Evolutionary conservation across 106 monocot genomes (phyloP).

Genomic region (Platanthera zijinensis): DNA sequence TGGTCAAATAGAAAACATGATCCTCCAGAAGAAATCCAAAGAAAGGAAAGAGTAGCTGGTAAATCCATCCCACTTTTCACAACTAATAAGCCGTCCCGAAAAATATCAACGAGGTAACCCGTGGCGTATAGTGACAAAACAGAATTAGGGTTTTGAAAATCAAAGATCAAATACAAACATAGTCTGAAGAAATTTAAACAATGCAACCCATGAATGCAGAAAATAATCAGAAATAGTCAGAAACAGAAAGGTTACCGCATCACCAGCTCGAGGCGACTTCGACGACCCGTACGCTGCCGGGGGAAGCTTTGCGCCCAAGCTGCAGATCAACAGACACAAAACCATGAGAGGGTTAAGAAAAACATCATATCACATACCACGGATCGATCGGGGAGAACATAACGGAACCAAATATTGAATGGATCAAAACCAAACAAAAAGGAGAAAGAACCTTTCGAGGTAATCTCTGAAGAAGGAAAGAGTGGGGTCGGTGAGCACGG

Average conservation of each 20-base stretch:
- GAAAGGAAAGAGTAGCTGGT: no score
- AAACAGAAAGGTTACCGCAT: slow-evolving; percentile 18
- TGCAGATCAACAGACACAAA: slow-evolving; percentile 13
- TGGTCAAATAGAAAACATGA: no score
- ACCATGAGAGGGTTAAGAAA: background rate
- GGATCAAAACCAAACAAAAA: background rate
- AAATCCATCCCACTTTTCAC: no score
- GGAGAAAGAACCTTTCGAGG: slow-evolving; percentile 54
- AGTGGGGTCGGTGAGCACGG: slow-evolving; percentile 63
- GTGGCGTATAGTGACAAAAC: background rate
- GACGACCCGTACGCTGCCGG: slow-evolving; percentile 31
- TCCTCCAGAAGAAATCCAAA: no score
- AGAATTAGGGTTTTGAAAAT: background rate
- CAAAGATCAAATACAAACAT: background rate
- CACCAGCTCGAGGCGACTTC: slow-evolving; percentile 19
- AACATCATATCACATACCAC: background rate
- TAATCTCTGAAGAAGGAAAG: slow-evolving; percentile 84
- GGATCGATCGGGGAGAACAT: background rate
- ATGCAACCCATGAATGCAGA: background rate
- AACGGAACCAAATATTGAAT: background rate
- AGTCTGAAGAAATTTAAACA: background rate
- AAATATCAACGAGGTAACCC: background rate
- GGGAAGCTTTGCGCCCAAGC: slow-evolving; percentile 81
- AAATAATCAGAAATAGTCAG: background rate
- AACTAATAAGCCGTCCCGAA: background rate